Evolutionary conservation across 768 basidiomycete genomes (phyloP).

Genomic region (Suillus fuscotomentosus): DNA sequence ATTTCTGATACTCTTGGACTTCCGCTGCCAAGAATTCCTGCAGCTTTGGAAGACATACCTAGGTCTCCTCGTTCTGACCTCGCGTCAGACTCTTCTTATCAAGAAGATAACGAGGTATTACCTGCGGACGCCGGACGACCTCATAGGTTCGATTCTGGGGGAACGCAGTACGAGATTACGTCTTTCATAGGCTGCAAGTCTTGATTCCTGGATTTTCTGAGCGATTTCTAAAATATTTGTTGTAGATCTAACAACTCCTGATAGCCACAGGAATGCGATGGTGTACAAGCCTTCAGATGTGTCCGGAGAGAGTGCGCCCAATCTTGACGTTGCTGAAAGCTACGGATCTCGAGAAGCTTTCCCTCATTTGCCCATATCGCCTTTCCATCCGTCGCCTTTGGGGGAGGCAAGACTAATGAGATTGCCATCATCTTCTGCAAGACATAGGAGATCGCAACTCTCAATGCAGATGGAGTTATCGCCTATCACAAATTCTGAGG

Average conservation of each 20-base stretch:
- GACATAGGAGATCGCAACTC: background rate
- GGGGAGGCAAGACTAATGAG: background rate
- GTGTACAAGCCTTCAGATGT: slow-evolving; percentile 8
- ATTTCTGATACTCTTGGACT: background rate
- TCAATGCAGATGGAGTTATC: background rate
- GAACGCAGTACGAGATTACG: slow-evolving; percentile 67
- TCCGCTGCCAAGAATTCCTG: slow-evolving; percentile 24
- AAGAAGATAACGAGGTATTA: slow-evolving; percentile 13
- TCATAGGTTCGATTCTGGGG: slow-evolving; percentile 39
- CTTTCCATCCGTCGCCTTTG: background rate
- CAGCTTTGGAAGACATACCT: slow-evolving; percentile 20
- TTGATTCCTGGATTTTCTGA: slow-evolving; percentile 1
- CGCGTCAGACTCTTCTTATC: slow-evolving; percentile 18
- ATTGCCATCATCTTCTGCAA: slow-evolving; percentile 2
- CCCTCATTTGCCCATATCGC: background rate
- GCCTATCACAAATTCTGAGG: background rate
- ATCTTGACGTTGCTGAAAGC: background rate
- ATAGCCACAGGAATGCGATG: slow-evolving; percentile 11
- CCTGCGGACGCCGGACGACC: slow-evolving; percentile 14
- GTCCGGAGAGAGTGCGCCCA: slow-evolving; percentile 7
- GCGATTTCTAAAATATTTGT: background rate
- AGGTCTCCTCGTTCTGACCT: slow-evolving; percentile 12
- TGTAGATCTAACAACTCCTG: slow-evolving; percentile 35
- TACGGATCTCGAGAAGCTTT: background rate
- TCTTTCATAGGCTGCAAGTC: slow-evolving; percentile 62